Base-by-base conservation (phyloP, 352 stramenopile genomes). In the Chrysophaeum taylorii region DNA sequence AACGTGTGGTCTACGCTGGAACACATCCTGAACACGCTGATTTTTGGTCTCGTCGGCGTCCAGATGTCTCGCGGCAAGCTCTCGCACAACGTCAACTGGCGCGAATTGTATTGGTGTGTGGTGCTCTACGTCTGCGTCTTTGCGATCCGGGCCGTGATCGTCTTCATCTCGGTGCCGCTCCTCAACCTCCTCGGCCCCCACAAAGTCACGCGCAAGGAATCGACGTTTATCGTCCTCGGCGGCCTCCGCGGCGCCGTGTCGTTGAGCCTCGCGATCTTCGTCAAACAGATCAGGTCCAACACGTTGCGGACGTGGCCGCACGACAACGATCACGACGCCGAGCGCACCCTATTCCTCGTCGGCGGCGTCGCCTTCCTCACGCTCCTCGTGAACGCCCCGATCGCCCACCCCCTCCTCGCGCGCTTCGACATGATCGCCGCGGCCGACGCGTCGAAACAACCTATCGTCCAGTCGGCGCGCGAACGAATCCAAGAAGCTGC, bases 221-320 rank as follows among this genome's bases (percentile, higher is more conserved):
- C n/a, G n/a, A 16, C 42, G 42, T 52, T 16, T n/a, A 16, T 16
- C 42, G 42, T 16, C n/a, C 16, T 52, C n/a, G 79, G 76, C 52
- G 85, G 83, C 2, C 72, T 90, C 5, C 73, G 85, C 48, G 85
- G 85, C 61, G 79, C 80, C 16, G 81, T 90, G 15, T 83, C 82
- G 25, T 82, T 90, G 53, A 76, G 80, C 37, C 68, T 90, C 15
- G 81, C 79, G 18, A 73, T 90, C 0, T 70, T 80, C 41, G 73
- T 90, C 23, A 72, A 82, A 61, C n/a, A n/a, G 71, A 80, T 64
- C 71, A 84, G 73, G 42, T 54, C 48, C 18, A 25, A 18, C 18
- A 54, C 45, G 7, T 23, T 54, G 52, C 52, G 52, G 39, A 63
- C 12, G 4, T 12, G 45, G 12, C 12, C 21, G 12, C 39, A 21